phyloP scores from a whole-genome alignment of 2,329 filamentous ascomycete species.

The Metarhizium brunneum region DNA sequence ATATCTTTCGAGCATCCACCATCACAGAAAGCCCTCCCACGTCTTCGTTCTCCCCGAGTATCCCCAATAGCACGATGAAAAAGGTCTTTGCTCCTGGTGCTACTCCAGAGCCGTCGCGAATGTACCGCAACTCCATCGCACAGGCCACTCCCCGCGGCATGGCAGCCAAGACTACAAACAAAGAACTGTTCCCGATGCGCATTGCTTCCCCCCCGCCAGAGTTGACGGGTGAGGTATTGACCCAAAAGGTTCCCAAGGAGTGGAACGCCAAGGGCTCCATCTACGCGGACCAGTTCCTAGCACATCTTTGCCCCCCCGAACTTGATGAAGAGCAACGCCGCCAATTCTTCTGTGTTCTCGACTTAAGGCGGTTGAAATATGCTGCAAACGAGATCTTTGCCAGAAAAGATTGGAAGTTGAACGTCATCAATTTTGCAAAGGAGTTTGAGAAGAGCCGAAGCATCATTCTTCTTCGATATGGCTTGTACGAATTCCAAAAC shows the following conservation, averaged over 20 bases:
- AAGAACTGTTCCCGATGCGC: slow-evolving; percentile 48
- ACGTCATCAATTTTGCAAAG: slow-evolving; percentile 53
- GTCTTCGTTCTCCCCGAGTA: slow-evolving; percentile 34
- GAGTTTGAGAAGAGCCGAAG: slow-evolving; percentile 56
- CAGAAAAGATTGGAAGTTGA: slow-evolving; percentile 54
- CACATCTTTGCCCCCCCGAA: slow-evolving; percentile 45
- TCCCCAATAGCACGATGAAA: slow-evolving; percentile 35
- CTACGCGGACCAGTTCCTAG: slow-evolving; percentile 51
- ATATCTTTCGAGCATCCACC: slow-evolving; percentile 32
- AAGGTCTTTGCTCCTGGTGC: slow-evolving; percentile 37
- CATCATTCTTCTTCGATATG: slow-evolving; percentile 51
- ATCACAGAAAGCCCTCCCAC: slow-evolving; percentile 22
- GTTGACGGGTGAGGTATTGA: slow-evolving; percentile 44
- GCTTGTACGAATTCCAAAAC: slow-evolving; percentile 54
- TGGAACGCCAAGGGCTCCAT: slow-evolving; percentile 43
- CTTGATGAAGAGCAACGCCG: slow-evolving; percentile 50
- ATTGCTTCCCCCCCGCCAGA: slow-evolving; percentile 48
- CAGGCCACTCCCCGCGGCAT: slow-evolving; percentile 41
- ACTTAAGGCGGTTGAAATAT: slow-evolving; percentile 52
- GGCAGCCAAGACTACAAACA: slow-evolving; percentile 37
- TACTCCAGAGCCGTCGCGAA: slow-evolving; percentile 33
- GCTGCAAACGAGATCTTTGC: slow-evolving; percentile 51
- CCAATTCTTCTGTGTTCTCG: slow-evolving; percentile 55
- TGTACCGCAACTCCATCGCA: slow-evolving; percentile 34
- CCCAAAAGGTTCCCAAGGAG: slow-evolving; percentile 43